Evolutionary conservation across 108 stramenopile genomes (phyloP), one percentile per base, ranked within the genome.

Genomic region (Fragilaria radians): DNA sequence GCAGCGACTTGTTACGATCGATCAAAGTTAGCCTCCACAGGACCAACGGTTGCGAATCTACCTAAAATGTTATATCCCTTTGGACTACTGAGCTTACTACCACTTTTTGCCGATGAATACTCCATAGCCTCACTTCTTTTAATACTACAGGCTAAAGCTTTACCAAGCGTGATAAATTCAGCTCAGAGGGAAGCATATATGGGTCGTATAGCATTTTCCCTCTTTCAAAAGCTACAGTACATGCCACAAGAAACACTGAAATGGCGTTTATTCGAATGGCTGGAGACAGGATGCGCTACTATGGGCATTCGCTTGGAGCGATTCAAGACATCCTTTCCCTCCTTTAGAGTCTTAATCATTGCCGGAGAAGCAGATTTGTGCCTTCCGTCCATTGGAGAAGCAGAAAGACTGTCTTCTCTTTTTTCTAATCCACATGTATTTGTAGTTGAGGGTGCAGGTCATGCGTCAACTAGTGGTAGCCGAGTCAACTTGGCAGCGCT

Each of bases 401-500:
- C 88, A 5, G 61, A 82, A 36, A 77, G 88, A 34, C 57, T 93
- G 28, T 55, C 66, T n/a, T 54, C 33, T 26, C 50, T 79, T 27
- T 62, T 75, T 22, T 63, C 72, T 25, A 59, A 79, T 52, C 32
- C 62, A 34, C 30, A 52, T 1, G 75, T 86, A 22, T 85, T 85
- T 66, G 71, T 85, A 14, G 88, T 93, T 1, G 59, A 78, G 0
- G 86, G 81, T 17, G 88, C 86, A 36, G 92, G 92, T 19, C 92
- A 93, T 71, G 92, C 92, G 21, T 74, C 72, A 18, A 89, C 92
- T 0, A 83, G 86, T 66, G 92, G 92, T 22, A 83, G 82, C 32
- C 72, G 86, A 26, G 47, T 84, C 32, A 74, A 89, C 60, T 48
- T 92, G 50, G 71, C 85, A 2, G 76, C 82, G 7, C 54, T 79